These are phyloP conservation scores for Gilbertella persicaria DNA, from an alignment of 371 early-diverging fungal genomes.

Conservation along the genomic window DNA sequence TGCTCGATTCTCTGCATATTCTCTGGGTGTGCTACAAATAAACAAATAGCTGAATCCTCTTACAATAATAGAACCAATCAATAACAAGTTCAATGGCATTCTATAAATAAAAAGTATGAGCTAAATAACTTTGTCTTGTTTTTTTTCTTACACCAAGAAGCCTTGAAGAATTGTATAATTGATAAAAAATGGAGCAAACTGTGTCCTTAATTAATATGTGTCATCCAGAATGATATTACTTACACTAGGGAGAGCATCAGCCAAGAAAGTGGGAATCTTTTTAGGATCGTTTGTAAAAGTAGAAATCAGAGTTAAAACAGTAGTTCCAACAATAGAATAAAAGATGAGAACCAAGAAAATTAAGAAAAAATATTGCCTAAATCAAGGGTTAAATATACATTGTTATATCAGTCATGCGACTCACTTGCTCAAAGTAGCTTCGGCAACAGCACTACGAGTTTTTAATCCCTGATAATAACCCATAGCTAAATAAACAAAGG, in stretches of 20 bases:
- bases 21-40: constrained; percentile 72
- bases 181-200: constrained; percentile 81
- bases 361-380: constrained; percentile 84
- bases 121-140: background rate
- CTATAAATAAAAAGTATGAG: constrained; percentile 9
- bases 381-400: background rate
- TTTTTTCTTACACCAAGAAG: constrained; percentile 47
- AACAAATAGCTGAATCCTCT: constrained; percentile 45
- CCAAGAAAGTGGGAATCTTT: constrained; percentile 61
- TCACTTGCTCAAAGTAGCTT: constrained; percentile 52
- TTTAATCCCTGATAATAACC: constrained; percentile 46
- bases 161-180: constrained; percentile 74
- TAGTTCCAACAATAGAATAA: constrained; percentile 76
- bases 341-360: constrained; percentile 89
- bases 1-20: constrained; percentile 61
- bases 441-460: constrained; percentile 44
- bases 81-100: constrained; percentile 68
- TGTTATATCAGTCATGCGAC: background rate
- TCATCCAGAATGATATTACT: background rate
- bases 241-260: constrained; percentile 57
- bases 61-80: constrained; percentile 51
- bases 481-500: constrained; percentile 23
- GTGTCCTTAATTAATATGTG: background rate
- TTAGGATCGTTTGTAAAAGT: constrained; percentile 57
- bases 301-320: constrained; percentile 61